These are phyloP conservation scores for Paraleonurus japonicus DNA, from an alignment of 257 asterid genomes.

Conservation along the genomic window DNA sequence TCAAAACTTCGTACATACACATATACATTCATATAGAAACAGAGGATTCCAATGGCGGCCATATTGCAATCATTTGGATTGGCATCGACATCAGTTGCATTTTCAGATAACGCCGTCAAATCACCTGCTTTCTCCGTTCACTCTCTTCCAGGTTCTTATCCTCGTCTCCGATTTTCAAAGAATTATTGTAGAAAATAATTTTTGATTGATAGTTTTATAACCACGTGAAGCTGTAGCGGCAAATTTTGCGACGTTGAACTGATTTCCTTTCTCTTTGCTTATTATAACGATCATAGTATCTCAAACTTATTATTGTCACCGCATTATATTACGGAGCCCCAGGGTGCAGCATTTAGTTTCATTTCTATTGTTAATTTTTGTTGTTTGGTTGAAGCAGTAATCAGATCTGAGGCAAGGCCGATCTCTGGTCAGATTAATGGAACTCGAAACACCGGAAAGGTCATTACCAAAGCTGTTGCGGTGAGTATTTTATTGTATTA, in stretches of 20 bases:
- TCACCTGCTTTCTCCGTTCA: constrained; percentile 27
- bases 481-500: constrained; percentile 33
- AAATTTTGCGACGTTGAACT: background rate
- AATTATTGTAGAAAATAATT: background rate
- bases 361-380: constrained; percentile 2
- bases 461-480: constrained; percentile 47
- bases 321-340: background rate
- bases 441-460: constrained; percentile 39
- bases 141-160: constrained; percentile 39
- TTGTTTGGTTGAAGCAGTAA: constrained; percentile 34
- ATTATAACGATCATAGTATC: background rate
- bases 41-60: constrained; percentile 43
- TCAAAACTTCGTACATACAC: background rate
- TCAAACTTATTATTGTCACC: background rate
- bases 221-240: background rate
- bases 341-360: background rate
- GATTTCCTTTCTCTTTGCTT: background rate
- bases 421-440: constrained; percentile 28
- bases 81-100: constrained; percentile 39
- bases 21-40: no score
- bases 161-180: background rate
- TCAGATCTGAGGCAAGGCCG: constrained; percentile 49
- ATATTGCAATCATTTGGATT: constrained; percentile 51
- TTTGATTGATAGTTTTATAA: constrained; percentile 9
- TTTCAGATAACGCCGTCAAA: constrained; percentile 45